Percentiles rank a stretch among this genome's conserved stretches.
phyloP scores from a whole-genome alignment of 306 rosid species.

The Pterocarpus macrocarpus region DNA sequence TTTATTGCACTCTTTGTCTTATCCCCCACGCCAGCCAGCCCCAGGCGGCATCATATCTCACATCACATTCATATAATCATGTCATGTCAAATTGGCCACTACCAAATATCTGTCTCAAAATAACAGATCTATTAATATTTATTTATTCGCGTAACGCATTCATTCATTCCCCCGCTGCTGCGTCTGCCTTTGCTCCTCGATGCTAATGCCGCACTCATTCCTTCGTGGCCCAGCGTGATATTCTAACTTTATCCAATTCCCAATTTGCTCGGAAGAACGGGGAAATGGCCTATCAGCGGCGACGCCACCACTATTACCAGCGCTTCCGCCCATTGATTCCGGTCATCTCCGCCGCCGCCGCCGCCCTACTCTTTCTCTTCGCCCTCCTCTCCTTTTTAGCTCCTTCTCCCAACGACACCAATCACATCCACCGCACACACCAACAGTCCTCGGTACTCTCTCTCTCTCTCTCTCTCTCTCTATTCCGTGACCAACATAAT shows the following conservation, averaged over 20 bases:
- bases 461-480: slow-evolving; percentile 10
- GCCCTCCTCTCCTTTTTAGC: slow-evolving; percentile 84
- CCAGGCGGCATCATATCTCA: not conserved
- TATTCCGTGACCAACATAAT: not conserved
- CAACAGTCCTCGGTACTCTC: slow-evolving; percentile 62
- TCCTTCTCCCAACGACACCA: slow-evolving; percentile 74
- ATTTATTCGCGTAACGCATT: not conserved
- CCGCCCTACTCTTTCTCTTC: slow-evolving; percentile 72
- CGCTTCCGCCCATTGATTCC: slow-evolving; percentile 72
- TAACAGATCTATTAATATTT: slow-evolving; percentile 1
- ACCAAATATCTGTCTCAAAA: not conserved
- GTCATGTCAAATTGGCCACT: too few species aligned
- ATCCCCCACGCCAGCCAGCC: not conserved
- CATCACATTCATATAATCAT: not conserved
- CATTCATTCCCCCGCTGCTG: not conserved
- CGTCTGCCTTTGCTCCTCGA: not conserved
- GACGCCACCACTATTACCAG: slow-evolving; percentile 78
- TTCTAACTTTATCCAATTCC: not conserved
- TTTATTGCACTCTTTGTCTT: slow-evolving; percentile 15
- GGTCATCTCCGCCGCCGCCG: slow-evolving; percentile 69
- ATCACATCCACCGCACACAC: slow-evolving; percentile 56
- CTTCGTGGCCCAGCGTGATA: not conserved
- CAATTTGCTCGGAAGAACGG: not conserved
- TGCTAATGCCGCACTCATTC: not conserved
- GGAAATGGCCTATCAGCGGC: slow-evolving; percentile 78